A percentile compares a stretch with the other conserved stretches of the same genome.
These are phyloP conservation scores for Heliamphora pulchella DNA, from an alignment of 179 eudicot genomes.

Conservation along the genomic window DNA sequence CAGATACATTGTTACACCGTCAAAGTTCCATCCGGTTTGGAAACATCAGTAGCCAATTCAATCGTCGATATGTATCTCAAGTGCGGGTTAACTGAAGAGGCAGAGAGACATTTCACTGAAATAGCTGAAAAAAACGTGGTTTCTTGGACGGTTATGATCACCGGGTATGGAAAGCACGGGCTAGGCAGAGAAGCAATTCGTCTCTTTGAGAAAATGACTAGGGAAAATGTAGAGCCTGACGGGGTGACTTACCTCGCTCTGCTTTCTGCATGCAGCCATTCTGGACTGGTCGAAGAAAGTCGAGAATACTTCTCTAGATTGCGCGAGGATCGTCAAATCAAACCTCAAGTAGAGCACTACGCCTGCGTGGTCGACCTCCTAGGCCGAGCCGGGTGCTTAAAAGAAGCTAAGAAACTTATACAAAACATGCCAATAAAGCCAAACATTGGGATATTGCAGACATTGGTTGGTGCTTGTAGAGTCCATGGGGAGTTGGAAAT, in stretches of 20 bases:
- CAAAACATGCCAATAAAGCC: slow-evolving; percentile 35
- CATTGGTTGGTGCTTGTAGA: slow-evolving; percentile 51
- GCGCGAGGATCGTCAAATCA: slow-evolving; percentile 27
- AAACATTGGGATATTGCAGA: slow-evolving; percentile 41
- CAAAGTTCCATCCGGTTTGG: slow-evolving; percentile 36
- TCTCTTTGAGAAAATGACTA: slow-evolving; percentile 36
- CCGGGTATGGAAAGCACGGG: slow-evolving; percentile 54
- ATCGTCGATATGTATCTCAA: slow-evolving; percentile 46
- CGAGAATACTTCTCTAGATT: slow-evolving; percentile 37
- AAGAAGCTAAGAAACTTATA: slow-evolving; percentile 44
- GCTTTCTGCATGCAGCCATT: slow-evolving; percentile 57
- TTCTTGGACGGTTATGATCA: slow-evolving; percentile 53
- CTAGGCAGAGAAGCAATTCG: slow-evolving; percentile 39
- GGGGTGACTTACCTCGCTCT: slow-evolving; percentile 43
- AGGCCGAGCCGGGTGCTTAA: slow-evolving; percentile 51
- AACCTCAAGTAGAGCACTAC: slow-evolving; percentile 47
- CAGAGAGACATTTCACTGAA: slow-evolving; percentile 36
- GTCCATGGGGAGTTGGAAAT: slow-evolving; percentile 36
- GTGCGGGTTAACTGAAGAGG: slow-evolving; percentile 45
- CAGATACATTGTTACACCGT: slow-evolving; percentile 43
- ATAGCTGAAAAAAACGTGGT: slow-evolving; percentile 33
- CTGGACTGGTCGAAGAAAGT: slow-evolving; percentile 47
- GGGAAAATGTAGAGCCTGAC: slow-evolving; percentile 35
- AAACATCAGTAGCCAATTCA: slow-evolving; percentile 43
- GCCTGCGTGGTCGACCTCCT: slow-evolving; percentile 58